A percentile compares a stretch with the other conserved stretches of the same genome.
These are phyloP conservation scores for Populus davidiana DNA, from an alignment of 345 rosid species.

Conservation along the genomic window DNA sequence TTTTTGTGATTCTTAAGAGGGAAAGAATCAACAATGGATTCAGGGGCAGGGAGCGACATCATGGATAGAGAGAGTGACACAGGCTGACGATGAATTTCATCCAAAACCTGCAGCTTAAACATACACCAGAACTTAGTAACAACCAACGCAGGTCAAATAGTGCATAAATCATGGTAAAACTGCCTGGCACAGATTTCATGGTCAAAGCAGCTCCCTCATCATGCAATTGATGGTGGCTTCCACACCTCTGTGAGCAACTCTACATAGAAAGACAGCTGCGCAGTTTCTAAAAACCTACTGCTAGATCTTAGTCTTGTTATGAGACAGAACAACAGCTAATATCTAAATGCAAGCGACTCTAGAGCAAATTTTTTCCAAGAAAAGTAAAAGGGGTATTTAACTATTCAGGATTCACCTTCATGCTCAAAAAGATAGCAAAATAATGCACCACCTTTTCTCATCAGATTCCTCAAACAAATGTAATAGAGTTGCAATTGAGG, in stretches of 20 bases:
- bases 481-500: background rate
- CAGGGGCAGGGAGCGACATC: constrained; percentile 57
- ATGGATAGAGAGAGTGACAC: constrained; percentile 47
- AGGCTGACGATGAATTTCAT: constrained; percentile 69
- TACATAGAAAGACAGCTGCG: background rate
- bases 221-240: background rate
- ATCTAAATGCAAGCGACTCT: background rate
- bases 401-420: background rate
- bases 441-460: background rate
- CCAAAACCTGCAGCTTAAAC: constrained; percentile 52
- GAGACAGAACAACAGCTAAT: background rate
- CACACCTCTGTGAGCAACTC: background rate
- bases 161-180: background rate
- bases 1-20: constrained; percentile 59
- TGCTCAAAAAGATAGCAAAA: background rate
- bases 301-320: too few species aligned
- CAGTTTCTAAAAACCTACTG: background rate
- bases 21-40: constrained; percentile 64
- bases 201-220: background rate
- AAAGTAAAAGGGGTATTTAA: background rate
- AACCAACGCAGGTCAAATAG: background rate
- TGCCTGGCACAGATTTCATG: background rate
- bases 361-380: background rate
- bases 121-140: constrained; percentile 11
- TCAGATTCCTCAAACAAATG: background rate